Conservation (phyloP, 208 protist genomes). For the Sergeia podlipaevii region DNA sequence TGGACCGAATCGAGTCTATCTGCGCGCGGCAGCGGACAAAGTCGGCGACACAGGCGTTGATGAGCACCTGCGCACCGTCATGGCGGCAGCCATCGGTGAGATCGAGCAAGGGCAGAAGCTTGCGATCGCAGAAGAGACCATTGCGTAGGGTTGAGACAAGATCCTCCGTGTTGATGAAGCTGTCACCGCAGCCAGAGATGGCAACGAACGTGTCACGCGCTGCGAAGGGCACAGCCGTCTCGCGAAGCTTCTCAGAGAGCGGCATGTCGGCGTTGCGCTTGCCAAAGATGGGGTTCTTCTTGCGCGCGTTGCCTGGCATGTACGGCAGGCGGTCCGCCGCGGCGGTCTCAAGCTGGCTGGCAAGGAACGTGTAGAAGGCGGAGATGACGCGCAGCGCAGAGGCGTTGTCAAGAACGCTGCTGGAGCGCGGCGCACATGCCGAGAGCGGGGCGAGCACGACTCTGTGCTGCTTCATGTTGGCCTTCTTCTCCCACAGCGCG, state of each 20-base stretch:
- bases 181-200: slow-evolving; percentile 81
- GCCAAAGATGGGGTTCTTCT: slow-evolving; percentile 63
- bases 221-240: slow-evolving; percentile 50
- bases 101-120: slow-evolving; percentile 78
- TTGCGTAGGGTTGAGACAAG: slow-evolving; percentile 75
- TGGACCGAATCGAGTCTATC: slow-evolving; percentile 68
- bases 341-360: slow-evolving; percentile 28
- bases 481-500: slow-evolving; percentile 41
- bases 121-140: slow-evolving; percentile 79
- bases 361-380: slow-evolving; percentile 73
- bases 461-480: slow-evolving; percentile 58
- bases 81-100: slow-evolving; percentile 79
- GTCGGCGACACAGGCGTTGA: slow-evolving; percentile 84
- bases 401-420: slow-evolving; percentile 42
- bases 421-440: slow-evolving; percentile 23
- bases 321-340: slow-evolving; percentile 54
- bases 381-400: slow-evolving; percentile 67
- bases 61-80: slow-evolving; percentile 79
- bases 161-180: slow-evolving; percentile 78
- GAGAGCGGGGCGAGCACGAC: slow-evolving; percentile 71
- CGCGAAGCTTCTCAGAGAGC: slow-evolving; percentile 44
- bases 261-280: slow-evolving; percentile 22
- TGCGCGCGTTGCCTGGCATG: slow-evolving; percentile 52
- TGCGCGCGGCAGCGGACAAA: slow-evolving; percentile 83
- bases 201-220: slow-evolving; percentile 83